A percentile compares a stretch with the other conserved stretches of the same genome.
Evolutionary conservation across 352 stramenopile genomes (phyloP).

Genomic region (Pythium guiyangense): DNA sequence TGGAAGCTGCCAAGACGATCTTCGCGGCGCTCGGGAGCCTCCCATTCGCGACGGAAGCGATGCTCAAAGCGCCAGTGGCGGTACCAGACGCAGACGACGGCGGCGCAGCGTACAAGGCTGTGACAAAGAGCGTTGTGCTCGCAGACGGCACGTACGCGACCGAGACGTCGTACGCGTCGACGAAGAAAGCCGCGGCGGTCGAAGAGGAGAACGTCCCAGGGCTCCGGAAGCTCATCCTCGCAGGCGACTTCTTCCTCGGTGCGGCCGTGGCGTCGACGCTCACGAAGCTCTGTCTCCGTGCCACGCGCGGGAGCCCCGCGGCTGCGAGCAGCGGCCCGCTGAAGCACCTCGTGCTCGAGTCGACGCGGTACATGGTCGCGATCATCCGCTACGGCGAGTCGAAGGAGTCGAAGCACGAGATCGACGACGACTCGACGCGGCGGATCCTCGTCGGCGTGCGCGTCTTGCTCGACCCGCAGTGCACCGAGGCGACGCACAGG

Average conservation of each 20-base stretch:
- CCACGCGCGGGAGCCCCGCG: slow-evolving; percentile 51
- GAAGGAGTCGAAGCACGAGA: slow-evolving; percentile 77
- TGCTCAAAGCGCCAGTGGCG: slow-evolving; percentile 38
- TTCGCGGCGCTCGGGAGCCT: slow-evolving; percentile 80
- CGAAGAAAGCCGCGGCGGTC: slow-evolving; percentile 29
- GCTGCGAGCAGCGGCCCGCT: slow-evolving; percentile 37
- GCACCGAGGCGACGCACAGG: slow-evolving; percentile 47
- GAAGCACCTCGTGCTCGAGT: slow-evolving; percentile 71
- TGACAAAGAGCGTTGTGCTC: slow-evolving; percentile 98
- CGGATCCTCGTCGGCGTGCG: slow-evolving; percentile 95
- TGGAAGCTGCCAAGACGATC: slow-evolving; percentile 83
- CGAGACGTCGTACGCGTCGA: slow-evolving; percentile 89
- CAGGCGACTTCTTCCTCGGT: slow-evolving; percentile 97
- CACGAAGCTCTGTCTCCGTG: slow-evolving; percentile 96
- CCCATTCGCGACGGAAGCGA: slow-evolving; percentile 57
- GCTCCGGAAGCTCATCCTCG: slow-evolving; percentile 87
- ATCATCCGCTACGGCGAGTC: slow-evolving; percentile 71
- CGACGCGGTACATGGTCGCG: slow-evolving; percentile 67
- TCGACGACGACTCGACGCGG: slow-evolving; percentile 94
- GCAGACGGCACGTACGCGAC: slow-evolving; percentile 99
- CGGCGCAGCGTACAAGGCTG: slow-evolving; percentile 76
- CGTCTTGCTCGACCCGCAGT: slow-evolving; percentile 91
- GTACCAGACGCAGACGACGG: slow-evolving; percentile 9
- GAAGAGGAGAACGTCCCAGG: slow-evolving; percentile 68
- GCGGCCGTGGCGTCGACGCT: slow-evolving; percentile 90